Conservation (phyloP, 2,329 filamentous ascomycete genomes). For the Cytospora piceicola region DNA sequence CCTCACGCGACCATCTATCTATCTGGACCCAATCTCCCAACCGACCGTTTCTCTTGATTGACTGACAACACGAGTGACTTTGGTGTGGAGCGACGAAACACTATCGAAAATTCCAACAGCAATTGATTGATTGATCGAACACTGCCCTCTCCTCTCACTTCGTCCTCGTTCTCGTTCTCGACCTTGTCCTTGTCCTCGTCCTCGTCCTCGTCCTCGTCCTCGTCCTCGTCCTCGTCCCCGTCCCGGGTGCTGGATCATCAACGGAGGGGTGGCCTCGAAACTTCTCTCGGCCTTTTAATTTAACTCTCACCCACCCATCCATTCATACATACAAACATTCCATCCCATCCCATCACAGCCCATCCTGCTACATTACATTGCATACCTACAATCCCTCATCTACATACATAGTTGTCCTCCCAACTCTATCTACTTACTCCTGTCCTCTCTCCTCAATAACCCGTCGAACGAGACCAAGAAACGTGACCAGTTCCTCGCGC, state of each 20-base stretch:
- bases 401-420: too few relatives aligned
- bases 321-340: too few relatives aligned
- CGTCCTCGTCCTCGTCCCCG: background rate
- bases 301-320: too few relatives aligned
- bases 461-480: background rate
- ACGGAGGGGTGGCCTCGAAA: conserved; percentile 1
- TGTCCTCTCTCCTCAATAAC: background rate
- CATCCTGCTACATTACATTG: too few relatives aligned
- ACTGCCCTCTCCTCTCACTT: background rate
- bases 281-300: background rate
- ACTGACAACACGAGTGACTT: background rate
- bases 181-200: background rate
- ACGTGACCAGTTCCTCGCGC: background rate
- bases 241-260: conserved; percentile 27
- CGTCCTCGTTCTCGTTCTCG: background rate
- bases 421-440: background rate
- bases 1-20: conserved; percentile 21
- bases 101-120: background rate
- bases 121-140: background rate
- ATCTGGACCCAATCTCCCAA: background rate
- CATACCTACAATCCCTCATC: background rate
- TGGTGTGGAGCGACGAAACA: background rate
- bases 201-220: background rate
- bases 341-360: too few relatives aligned
- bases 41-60: background rate